Base-by-base conservation (phyloP, 225 moss, liverwort and hornwort species). In the Physcomitrellopsis africana region DNA sequence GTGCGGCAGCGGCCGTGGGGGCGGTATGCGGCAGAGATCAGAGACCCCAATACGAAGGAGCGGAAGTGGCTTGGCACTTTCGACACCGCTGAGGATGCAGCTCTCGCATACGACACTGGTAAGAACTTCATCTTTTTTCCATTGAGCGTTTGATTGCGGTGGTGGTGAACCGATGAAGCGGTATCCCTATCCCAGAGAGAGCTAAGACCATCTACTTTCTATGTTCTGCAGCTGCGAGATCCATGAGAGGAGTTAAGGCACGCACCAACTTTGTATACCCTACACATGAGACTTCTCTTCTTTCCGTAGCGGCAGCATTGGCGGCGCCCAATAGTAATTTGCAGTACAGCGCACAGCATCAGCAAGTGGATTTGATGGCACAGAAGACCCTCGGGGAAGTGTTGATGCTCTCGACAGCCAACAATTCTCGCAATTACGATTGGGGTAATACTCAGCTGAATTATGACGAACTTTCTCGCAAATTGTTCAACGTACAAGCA, bases 1-100 rank as follows among this genome's bases (percentile, higher is more conserved):
- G 94, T 94, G 56, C 84, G 94, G 82, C 89, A 87, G 70, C 77
- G 94, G 57, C 94, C 94, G 1, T 94, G 94, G 94, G 94, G 94
- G 24, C 81, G 92, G 49, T 94, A 87, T 68, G 90, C 94, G 2
- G 94, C 94, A 0, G 94, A 94, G 82, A 94, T 94, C 67, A 84
- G 94, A 17, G 92, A 94, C 72, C 92, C 90, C 29, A 89, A 87
- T 58, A 90, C 89, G 18, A 87, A 89, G 52, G 87, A 89, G 27
- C 76, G 94, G 55, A 82, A 86, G 20, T 94, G 94, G 94, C 87
- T 94, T 17, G 94, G 94, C 5, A 94, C 94, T 0, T 94, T 90
- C 18, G 94, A 94, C 81, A 83, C 79, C 9, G 83, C 83, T 3
- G 83, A 83, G 55, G 79, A 83, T 13, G 83, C 83, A 1, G 83